Evolutionary conservation across 148 eudicot species (phyloP), one percentile per base, ranked within the genome.

Genomic region (Linanthus parryae): DNA sequence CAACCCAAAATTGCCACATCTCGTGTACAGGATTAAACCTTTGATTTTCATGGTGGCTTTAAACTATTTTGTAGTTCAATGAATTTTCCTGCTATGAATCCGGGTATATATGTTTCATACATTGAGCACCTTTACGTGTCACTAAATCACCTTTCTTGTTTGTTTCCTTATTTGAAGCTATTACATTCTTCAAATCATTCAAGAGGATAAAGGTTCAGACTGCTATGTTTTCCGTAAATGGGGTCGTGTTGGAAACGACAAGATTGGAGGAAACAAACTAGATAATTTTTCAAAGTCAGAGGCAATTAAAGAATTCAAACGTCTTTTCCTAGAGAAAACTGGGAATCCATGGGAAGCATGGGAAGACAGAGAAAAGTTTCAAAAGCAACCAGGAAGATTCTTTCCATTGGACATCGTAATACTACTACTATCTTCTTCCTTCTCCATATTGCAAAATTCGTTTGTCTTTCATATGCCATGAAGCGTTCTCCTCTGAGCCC

Each of bases 281-380:
- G 95, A 94, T 3, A 76, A 80, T 44, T 65, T 84, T 78, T 48
- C 82, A 42, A 88, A 74, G 65, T 64, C 69, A 24, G 95, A 80
- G 52, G 99, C 96, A 15, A 71, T 82, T 55, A 58, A 58, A 46
- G 82, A 78, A 66, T 94, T 94, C 59, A 79, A 88, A 59, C 78
- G 85, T 33, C 69, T 94, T 30, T 94, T 94, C 64, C 62, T 79
- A 27, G 96, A 88, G 60, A 94, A 94, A 73, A 92, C 99, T 22
- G 99, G 99, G 63, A 94, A 94, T 64, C 60, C 85, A 53, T 94
- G 99, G 99, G 84, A 79, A 55, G 80, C 91, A 38, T 88, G 95
- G 95, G 78, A 84, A 60, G 55, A 63, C 2, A 88, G 81, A 62
- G 42, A 65, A 41, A 68, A 74, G 59, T 80, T 94, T 71, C 82